Conservation (phyloP, 1,284 basidiomycete species). For the Sanghuangporus baumii region DNA sequence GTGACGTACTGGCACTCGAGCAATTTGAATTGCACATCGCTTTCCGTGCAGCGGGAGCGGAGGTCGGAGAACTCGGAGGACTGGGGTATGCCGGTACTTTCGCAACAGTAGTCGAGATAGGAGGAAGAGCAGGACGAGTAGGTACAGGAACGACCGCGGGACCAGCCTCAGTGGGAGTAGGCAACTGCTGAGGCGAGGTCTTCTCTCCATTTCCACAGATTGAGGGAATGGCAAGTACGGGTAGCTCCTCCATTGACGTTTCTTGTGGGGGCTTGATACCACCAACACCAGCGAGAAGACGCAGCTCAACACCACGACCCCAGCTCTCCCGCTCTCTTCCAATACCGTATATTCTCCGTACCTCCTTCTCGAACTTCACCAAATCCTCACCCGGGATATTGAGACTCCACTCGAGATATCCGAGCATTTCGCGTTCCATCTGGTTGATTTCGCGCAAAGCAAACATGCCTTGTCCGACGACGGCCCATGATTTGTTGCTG, state of each 20-base stretch:
- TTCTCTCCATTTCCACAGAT: neutral
- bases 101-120: neutral
- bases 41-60: neutral
- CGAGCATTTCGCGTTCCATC: constrained; percentile 94
- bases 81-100: constrained; percentile 1
- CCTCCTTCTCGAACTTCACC: constrained; percentile 54
- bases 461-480: constrained; percentile 92
- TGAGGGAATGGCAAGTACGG: neutral
- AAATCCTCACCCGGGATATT: constrained; percentile 66
- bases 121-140: neutral
- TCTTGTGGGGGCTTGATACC: neutral
- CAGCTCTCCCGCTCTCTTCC: constrained; percentile 1
- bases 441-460: constrained; percentile 88
- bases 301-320: constrained; percentile 5
- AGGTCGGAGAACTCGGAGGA: neutral
- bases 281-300: constrained; percentile 7
- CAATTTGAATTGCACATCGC: neutral
- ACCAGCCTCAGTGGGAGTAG: constrained; percentile 14
- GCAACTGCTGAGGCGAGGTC: constrained; percentile 2
- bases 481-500: constrained; percentile 93
- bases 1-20: neutral
- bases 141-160: neutral
- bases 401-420: constrained; percentile 88
- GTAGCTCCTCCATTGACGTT: neutral
- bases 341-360: constrained; percentile 53